A percentile compares a stretch with the other conserved stretches of the same genome.
These are phyloP conservation scores for Plenodomus lindquistii DNA, from an alignment of 2,329 filamentous ascomycete species.

Conservation along the genomic window DNA sequence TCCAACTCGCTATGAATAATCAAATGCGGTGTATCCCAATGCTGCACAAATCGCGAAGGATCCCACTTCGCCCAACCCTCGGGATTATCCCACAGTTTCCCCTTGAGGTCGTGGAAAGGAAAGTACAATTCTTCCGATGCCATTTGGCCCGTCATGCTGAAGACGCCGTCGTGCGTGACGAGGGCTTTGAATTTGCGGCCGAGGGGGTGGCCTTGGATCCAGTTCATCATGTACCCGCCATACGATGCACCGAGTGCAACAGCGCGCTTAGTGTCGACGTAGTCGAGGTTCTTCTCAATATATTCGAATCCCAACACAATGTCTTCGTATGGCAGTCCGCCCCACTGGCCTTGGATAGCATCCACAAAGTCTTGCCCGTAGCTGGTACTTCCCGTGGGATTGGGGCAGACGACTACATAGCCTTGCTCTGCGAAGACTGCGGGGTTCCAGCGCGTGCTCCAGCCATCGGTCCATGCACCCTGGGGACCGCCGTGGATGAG, in stretches of 20 bases:
- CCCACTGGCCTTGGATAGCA: constrained; percentile 80
- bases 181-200: constrained; percentile 85
- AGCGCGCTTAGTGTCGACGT: constrained; percentile 69
- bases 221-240: constrained; percentile 61
- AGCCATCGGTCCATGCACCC: constrained; percentile 73
- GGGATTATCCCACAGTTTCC: constrained; percentile 41
- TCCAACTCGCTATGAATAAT: constrained; percentile 91
- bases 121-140: constrained; percentile 58
- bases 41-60: constrained; percentile 57
- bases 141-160: constrained; percentile 61
- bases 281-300: constrained; percentile 66
- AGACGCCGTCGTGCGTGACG: constrained; percentile 86
- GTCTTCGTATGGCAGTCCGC: constrained; percentile 81
- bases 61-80: constrained; percentile 62
- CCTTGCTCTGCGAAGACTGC: constrained; percentile 86
- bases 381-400: constrained; percentile 81
- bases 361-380: constrained; percentile 80
- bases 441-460: constrained; percentile 85
- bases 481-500: constrained; percentile 85
- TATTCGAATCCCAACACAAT: constrained; percentile 78
- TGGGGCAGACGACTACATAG: constrained; percentile 79
- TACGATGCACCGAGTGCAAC: constrained; percentile 71
- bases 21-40: constrained; percentile 87
- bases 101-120: constrained; percentile 51
- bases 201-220: constrained; percentile 86